Evolutionary conservation across 2,329 filamentous ascomycete species (phyloP).

Genomic region (Monosporascus ibericus): DNA sequence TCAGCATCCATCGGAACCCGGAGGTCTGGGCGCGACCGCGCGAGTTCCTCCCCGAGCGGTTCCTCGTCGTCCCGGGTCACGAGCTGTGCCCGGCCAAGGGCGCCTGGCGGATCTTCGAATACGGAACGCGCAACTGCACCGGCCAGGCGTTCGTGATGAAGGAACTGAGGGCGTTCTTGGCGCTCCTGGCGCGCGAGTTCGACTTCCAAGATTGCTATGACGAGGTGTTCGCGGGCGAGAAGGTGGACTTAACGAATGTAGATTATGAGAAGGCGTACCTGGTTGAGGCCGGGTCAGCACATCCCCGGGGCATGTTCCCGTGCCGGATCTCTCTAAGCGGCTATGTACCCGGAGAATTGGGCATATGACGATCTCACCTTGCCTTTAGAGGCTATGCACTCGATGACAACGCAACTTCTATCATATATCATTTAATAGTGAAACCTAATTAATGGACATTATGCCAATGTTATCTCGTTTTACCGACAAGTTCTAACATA

Average conservation of each 20-base stretch:
- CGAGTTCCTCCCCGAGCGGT: constrained; percentile 45
- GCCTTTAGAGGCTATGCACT: background rate
- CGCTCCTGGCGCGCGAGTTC: constrained; percentile 20
- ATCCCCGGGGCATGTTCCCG: constrained; percentile 18
- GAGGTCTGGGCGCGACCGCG: constrained; percentile 35
- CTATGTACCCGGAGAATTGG: constrained; percentile 1
- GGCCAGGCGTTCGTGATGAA: constrained; percentile 38
- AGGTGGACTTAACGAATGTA: constrained; percentile 19
- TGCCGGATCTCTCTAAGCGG: constrained; percentile 17
- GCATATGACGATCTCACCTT: background rate
- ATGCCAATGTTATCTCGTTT: too few species aligned
- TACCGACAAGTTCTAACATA: too few species aligned
- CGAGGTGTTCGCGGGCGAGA: constrained; percentile 17
- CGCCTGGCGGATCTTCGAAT: constrained; percentile 50
- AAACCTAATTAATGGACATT: too few species aligned
- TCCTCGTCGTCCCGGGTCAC: constrained; percentile 29
- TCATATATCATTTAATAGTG: too few species aligned
- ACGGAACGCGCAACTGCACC: constrained; percentile 48
- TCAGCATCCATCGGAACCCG: constrained; percentile 32
- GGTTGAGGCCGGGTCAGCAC: constrained; percentile 20
- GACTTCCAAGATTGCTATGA: constrained; percentile 22
- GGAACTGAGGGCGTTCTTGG: constrained; percentile 20
- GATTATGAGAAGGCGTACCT: constrained; percentile 20
- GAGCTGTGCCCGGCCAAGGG: constrained; percentile 31
- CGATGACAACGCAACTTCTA: background rate